Percentiles rank a stretch among this genome's conserved stretches.
These are phyloP conservation scores for Fusarium staphyleae DNA, from an alignment of 2,329 filamentous ascomycete species.

Conservation along the genomic window DNA sequence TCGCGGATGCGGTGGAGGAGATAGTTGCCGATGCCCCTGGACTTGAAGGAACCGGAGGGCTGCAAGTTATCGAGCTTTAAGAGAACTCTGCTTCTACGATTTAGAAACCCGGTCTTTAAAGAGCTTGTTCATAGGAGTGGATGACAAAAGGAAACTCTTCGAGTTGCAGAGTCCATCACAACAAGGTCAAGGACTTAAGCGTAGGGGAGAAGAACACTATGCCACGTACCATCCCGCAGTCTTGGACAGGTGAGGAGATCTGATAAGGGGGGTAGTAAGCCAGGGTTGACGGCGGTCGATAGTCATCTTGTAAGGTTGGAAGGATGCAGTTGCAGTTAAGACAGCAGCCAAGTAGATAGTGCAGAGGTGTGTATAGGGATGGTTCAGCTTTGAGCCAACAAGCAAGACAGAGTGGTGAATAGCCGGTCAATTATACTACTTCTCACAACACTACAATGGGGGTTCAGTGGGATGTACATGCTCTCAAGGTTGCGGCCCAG, in stretches of 20 bases:
- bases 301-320: conserved; percentile 15
- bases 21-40: conserved; percentile 75
- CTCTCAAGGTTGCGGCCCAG: neutral
- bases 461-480: neutral
- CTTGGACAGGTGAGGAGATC: conserved; percentile 60
- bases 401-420: neutral
- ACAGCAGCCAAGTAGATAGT: neutral
- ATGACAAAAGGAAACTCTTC: neutral
- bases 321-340: no score
- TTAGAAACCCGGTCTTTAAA: conserved; percentile 25
- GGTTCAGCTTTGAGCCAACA: neutral
- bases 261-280: conserved; percentile 29
- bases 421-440: neutral
- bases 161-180: neutral
- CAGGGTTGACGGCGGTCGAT: conserved; percentile 28
- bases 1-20: conserved; percentile 58
- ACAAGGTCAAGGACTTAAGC: neutral
- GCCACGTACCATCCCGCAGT: conserved; percentile 69
- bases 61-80: conserved; percentile 85
- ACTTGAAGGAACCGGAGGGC: conserved; percentile 86
- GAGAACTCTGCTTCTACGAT: conserved; percentile 68
- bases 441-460: neutral
- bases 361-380: neutral
- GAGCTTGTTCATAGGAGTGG: neutral
- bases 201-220: neutral